These are phyloP conservation scores for Diversispora epigaea DNA, from an alignment of 192 early-diverging fungal genomes.

Conservation along the genomic window DNA sequence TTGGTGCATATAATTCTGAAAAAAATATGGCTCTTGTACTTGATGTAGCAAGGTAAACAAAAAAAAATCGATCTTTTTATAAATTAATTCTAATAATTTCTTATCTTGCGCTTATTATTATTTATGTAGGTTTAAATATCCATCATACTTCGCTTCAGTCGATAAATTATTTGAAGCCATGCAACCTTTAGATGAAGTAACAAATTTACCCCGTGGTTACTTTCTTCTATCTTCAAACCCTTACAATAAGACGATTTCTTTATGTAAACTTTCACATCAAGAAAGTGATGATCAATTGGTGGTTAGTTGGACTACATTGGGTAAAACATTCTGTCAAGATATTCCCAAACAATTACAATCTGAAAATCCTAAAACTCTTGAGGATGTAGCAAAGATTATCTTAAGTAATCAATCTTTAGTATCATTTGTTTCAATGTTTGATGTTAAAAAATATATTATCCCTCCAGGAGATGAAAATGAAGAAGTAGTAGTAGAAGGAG, in stretches of 20 bases:
- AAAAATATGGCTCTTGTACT: slow-evolving; percentile 75
- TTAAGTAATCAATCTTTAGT: slow-evolving; percentile 39
- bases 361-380: slow-evolving; percentile 54
- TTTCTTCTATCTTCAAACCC: slow-evolving; percentile 68
- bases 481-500: neutral
- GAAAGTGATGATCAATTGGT: neutral
- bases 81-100: neutral
- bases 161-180: slow-evolving; percentile 77
- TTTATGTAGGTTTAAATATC: slow-evolving; percentile 76
- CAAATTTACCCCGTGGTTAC: slow-evolving; percentile 81
- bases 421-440: neutral
- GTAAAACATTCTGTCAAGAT: slow-evolving; percentile 56
- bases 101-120: too few species aligned
- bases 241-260: slow-evolving; percentile 13
- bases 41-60: slow-evolving; percentile 67
- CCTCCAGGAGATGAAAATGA: slow-evolving; percentile 43
- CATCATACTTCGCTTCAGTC: slow-evolving; percentile 78
- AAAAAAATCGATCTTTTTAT: slow-evolving; percentile 7
- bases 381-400: slow-evolving; percentile 46
- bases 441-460: slow-evolving; percentile 44
- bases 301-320: slow-evolving; percentile 54
- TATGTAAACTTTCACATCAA: slow-evolving; percentile 8
- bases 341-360: slow-evolving; percentile 50
- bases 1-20: slow-evolving; percentile 79
- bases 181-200: slow-evolving; percentile 79